Conservation (phyloP, 768 basidiomycete species). For the Tylopilus vinaceipallidus region DNA sequence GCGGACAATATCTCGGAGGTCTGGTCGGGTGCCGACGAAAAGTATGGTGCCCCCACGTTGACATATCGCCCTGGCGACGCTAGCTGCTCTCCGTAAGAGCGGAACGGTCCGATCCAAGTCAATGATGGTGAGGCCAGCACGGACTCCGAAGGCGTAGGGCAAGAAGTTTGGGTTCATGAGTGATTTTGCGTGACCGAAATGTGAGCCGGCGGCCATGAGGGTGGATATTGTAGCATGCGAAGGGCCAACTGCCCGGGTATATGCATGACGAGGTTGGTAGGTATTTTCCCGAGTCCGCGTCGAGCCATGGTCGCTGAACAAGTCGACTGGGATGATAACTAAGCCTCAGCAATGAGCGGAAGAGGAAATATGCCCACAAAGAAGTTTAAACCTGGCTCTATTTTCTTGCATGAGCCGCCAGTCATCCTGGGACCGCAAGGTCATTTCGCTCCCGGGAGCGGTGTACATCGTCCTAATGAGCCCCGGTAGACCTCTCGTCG, state of each 20-base stretch:
- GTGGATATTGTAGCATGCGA: conserved; percentile 79
- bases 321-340: conserved; percentile 44
- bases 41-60: conserved; percentile 80
- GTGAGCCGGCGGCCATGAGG: conserved; percentile 89
- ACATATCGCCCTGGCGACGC: conserved; percentile 80
- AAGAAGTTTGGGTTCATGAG: conserved; percentile 88
- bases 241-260: conserved; percentile 59
- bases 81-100: conserved; percentile 85
- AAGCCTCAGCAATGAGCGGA: conserved; percentile 9
- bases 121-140: conserved; percentile 88
- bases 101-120: conserved; percentile 94
- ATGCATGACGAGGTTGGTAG: conserved; percentile 69
- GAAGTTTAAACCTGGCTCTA: conserved; percentile 51
- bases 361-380: conserved; percentile 45
- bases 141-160: conserved; percentile 90
- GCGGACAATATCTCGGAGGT: conserved; percentile 70
- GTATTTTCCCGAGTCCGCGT: conserved; percentile 63
- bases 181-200: conserved; percentile 83
- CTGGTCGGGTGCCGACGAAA: conserved; percentile 86
- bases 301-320: conserved; percentile 74
- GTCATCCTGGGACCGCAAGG: conserved; percentile 51
- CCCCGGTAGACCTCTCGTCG: conserved; percentile 23
- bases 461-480: conserved; percentile 29
- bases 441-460: conserved; percentile 28
- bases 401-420: conserved; percentile 64